Evolutionary conservation across 306 rosid species (phyloP), one percentile per base, ranked within the genome.

Genomic region (Senna siamea): DNA sequence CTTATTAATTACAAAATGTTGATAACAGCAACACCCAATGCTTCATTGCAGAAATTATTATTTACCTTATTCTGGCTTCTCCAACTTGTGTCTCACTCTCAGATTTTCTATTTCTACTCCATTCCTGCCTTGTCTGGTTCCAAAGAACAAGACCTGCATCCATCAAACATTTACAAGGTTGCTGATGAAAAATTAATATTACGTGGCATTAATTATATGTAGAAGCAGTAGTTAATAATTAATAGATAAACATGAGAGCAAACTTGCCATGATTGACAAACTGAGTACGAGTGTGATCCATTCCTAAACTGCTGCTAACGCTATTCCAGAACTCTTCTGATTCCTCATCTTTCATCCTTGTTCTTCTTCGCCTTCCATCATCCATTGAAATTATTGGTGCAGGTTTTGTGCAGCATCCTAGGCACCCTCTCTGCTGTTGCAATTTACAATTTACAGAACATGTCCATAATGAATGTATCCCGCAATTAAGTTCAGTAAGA

Each of bases 371-470:
- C 73, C 84, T 80, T 55, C 74, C 82, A 7, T 83, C 90, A 59
- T 88, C 87, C 77, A 81, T 86, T 2, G 86, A 67, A 54, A 32
- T 70, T 71, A 15, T 69, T 18, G 60, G 26, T 22, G 76, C 63
- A 59, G 90, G 83, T 63, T 85, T 72, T 67, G 79, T 66, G 83
- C 83, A 82, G 86, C 90, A 83, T 87, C 96, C 95, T 77, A 84
- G 78, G 81, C 97, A 88, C 84, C 98, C 88, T 84, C 97, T 94
- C 92, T 75, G 84, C 97, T 91, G 96, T 91, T 88, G 63, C 88
- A 37, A 37, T 37, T 4, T 5, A 66, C 88, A 37, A 37, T 37
- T 4, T 5, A 37, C 6, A 89, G 86, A 84, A 81, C 67, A 84
- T 86, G 85, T 89, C 72, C 71, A 81, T n/a, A n/a, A n/a, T n/a